Conservation (phyloP, 352 stramenopile species). For the Phytophthora pistaciae region DNA sequence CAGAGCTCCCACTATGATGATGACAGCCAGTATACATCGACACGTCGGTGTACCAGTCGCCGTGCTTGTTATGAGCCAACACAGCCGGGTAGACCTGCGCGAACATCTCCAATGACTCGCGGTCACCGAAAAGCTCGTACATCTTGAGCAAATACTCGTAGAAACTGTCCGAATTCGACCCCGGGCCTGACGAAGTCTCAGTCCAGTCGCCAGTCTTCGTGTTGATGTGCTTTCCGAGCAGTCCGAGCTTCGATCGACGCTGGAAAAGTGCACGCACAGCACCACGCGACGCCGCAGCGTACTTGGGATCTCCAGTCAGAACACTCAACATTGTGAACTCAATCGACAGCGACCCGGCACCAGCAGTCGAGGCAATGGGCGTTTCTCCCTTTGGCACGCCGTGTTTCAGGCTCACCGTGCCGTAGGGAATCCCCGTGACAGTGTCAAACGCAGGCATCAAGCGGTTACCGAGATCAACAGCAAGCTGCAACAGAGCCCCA, state of each 20-base stretch:
- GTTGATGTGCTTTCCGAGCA: slow-evolving; percentile 98
- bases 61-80: slow-evolving; percentile 75
- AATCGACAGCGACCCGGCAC: slow-evolving; percentile 95
- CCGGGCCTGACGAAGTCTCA: slow-evolving; percentile 81
- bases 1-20: slow-evolving; percentile 37
- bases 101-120: slow-evolving; percentile 94
- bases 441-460: slow-evolving; percentile 98
- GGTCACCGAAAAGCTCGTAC: slow-evolving; percentile 95
- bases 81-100: slow-evolving; percentile 74
- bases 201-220: slow-evolving; percentile 89
- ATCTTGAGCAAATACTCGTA: slow-evolving; percentile 99
- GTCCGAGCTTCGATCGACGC: slow-evolving; percentile 75
- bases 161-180: slow-evolving; percentile 97
- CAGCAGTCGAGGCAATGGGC: slow-evolving; percentile 95
- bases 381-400: slow-evolving; percentile 95
- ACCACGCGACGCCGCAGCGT: slow-evolving; percentile 65
- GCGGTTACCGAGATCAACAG: slow-evolving; percentile 95
- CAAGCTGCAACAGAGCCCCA: slow-evolving; percentile 92
- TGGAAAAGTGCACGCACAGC: slow-evolving; percentile 85
- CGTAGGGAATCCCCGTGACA: slow-evolving; percentile 96
- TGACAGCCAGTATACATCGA: slow-evolving; percentile 85
- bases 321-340: slow-evolving; percentile 98
- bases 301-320: slow-evolving; percentile 74
- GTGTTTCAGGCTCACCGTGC: slow-evolving; percentile 95
- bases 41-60: slow-evolving; percentile 89